Conservation (phyloP, 2,329 filamentous ascomycete species). For the Gaeumannomyces tritici region DNA sequence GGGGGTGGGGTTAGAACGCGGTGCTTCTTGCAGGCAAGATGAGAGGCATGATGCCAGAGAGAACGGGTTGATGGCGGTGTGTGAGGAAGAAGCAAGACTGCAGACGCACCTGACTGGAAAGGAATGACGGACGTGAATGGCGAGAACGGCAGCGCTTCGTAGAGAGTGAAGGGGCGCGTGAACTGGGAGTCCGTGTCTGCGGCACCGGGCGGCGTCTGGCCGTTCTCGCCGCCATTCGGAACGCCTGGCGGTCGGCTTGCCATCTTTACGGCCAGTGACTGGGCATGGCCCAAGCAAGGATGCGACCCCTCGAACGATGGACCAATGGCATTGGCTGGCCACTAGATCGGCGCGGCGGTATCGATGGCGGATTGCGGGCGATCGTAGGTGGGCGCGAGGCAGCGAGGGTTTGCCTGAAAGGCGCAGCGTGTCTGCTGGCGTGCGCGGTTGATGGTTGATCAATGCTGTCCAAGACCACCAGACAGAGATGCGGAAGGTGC, state of each 20-base stretch:
- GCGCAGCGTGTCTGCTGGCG: no score
- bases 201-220: conserved; percentile 7
- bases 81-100: background rate
- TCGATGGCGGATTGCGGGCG: background rate
- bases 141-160: conserved; percentile 73
- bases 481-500: background rate
- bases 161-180: conserved; percentile 48
- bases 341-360: background rate
- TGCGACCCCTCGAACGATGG: background rate
- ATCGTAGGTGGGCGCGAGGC: background rate
- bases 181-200: conserved; percentile 11
- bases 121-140: conserved; percentile 73
- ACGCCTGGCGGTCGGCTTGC: conserved; percentile 10
- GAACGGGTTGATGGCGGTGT: background rate
- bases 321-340: background rate
- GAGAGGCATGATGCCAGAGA: conserved; percentile 8
- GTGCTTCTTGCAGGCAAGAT: background rate
- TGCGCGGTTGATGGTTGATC: background rate
- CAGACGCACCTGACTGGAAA: conserved; percentile 58
- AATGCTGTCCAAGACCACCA: background rate
- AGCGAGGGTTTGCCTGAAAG: background rate
- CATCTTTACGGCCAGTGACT: conserved; percentile 13
- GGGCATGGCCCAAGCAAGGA: conserved; percentile 2
- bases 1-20: conserved; percentile 1
- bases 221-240: conserved; percentile 22